Base-by-base conservation (phyloP, 2,329 filamentous ascomycete genomes). In the Cladophialophora exuberans region DNA sequence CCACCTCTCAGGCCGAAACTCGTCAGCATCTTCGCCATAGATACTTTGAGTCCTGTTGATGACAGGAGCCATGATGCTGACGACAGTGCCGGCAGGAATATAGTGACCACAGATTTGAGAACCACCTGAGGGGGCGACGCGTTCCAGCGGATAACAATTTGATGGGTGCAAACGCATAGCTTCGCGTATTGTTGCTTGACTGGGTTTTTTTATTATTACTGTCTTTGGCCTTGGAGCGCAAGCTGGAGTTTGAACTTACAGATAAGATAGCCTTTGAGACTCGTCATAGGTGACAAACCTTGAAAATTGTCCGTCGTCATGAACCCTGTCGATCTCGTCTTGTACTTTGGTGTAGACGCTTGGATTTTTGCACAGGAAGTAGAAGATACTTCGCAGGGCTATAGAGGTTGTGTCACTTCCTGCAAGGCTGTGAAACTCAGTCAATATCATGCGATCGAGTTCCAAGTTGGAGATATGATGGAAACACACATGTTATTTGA, bases 331-430 rank as follows among this genome's bases (percentile, higher is more conserved):
- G 15, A 59, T 15, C 33, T 59, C 56, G 2, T 3, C 41, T 4
- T 31, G 17, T 3, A 56, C n/a, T 25, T 23, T 47, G 9, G 20
- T n/a, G 28, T 48, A 20, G 28, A 11, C 28, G 6, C 31, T 17
- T 11, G 56, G 56, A 15, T 33, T 79, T 35, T 76, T 82, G 55
- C 73, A 75, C 2, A 76, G 82, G 82, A 67, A 62, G 75, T 72
- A 26, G 30, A 48, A 50, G 20, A 52, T 39, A 15, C 52, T 18
- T 17, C 56, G 31, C 3, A 59, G 31, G 3, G 47, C 22, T 18
- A 56, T 53, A 6, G 41, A 43, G 10, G 56, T 59, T 2, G 52
- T 59, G 28, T 59, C 56, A 31, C 39, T 45, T 2, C 56, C 56
- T 4, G 56, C 56, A 9, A 53, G 13, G 3, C 38, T 42, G 36